phyloP scores from a whole-genome alignment of 768 basidiomycete species.

The Crucibulum laeve region DNA sequence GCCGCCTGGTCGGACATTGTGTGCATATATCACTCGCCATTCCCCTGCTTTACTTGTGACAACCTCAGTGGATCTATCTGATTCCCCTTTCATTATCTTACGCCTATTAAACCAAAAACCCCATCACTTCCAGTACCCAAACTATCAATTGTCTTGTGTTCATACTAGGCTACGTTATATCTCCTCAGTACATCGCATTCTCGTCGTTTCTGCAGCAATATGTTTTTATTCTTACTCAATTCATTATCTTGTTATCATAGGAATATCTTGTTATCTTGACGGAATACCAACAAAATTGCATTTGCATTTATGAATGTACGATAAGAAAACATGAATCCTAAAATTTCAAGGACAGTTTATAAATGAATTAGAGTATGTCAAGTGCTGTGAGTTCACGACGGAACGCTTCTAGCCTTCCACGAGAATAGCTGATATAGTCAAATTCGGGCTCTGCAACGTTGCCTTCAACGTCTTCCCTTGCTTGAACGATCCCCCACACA shows the following conservation, averaged over 20 bases:
- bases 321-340: constrained; percentile 1
- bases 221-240: constrained; percentile 42
- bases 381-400: constrained; percentile 47
- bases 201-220: constrained; percentile 32
- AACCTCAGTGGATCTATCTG: constrained; percentile 9
- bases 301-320: constrained; percentile 8
- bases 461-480: constrained; percentile 65
- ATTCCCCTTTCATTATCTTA: constrained; percentile 3
- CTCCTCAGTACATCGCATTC: constrained; percentile 32
- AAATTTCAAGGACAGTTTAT: neutral
- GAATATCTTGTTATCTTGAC: neutral
- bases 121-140: constrained; percentile 24
- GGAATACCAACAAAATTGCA: constrained; percentile 10
- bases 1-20: constrained; percentile 42
- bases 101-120: constrained; percentile 7
- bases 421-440: constrained; percentile 84
- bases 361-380: constrained; percentile 21
- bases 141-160: constrained; percentile 23
- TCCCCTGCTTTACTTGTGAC: constrained; percentile 9
- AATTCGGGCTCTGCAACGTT: constrained; percentile 69
- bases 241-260: constrained; percentile 23
- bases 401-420: constrained; percentile 62
- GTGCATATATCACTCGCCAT: constrained; percentile 10
- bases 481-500: constrained; percentile 92
- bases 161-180: constrained; percentile 41